These are phyloP conservation scores for Cucurbita moschata DNA, from an alignment of 306 rosid genomes.

Conservation along the genomic window DNA sequence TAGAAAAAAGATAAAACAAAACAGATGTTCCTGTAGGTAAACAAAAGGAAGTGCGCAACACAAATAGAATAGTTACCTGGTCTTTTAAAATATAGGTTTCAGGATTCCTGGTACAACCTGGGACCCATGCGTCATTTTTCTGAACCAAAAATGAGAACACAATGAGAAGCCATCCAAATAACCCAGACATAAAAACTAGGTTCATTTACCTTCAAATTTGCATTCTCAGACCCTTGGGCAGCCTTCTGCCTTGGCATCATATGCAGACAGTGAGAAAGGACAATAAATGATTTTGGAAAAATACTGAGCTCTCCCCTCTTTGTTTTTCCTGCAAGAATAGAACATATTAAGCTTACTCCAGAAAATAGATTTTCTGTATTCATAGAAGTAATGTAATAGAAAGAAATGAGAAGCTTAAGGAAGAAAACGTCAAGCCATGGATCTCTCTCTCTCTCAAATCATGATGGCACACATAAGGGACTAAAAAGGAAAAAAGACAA, in stretches of 20 bases:
- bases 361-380: neutral
- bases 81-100: slow-evolving; percentile 65
- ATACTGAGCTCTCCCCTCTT: slow-evolving; percentile 84
- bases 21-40: neutral
- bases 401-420: neutral
- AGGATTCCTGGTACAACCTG: slow-evolving; percentile 73
- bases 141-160: slow-evolving; percentile 14
- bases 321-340: slow-evolving; percentile 46
- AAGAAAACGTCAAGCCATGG: neutral
- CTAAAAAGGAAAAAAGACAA: neutral
- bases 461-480: neutral
- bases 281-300: slow-evolving; percentile 48
- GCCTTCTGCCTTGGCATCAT: slow-evolving; percentile 80
- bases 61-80: slow-evolving; percentile 24
- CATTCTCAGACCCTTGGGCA: slow-evolving; percentile 38
- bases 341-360: neutral
- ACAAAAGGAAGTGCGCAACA: neutral
- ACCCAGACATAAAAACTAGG: neutral
- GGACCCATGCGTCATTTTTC: slow-evolving; percentile 46
- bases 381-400: neutral
- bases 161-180: slow-evolving; percentile 4
- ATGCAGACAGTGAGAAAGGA: slow-evolving; percentile 68
- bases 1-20: neutral
- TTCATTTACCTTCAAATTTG: slow-evolving; percentile 38
- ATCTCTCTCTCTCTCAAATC: neutral